Evolutionary conservation across 129 eudicot genomes (phyloP).

Genomic region (Flaveria brownii): DNA sequence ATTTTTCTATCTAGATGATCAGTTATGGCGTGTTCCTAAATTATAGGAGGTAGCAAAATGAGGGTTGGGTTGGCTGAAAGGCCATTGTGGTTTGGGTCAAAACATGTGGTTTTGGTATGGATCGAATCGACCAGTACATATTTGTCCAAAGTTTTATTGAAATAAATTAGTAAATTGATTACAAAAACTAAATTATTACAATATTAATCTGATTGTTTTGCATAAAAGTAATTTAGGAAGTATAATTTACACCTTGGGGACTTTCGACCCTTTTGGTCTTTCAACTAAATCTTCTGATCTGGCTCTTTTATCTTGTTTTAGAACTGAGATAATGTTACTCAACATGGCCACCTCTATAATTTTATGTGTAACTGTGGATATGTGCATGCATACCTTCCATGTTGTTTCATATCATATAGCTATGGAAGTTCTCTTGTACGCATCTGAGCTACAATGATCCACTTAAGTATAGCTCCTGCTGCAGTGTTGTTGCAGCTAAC

Average conservation of each 20-base stretch:
- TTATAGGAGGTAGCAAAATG: constrained; percentile 1
- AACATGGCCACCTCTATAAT: constrained; percentile 12
- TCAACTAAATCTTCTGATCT: constrained; percentile 1
- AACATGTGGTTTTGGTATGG: background rate
- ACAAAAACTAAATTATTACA: background rate
- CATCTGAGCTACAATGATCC: constrained; percentile 21
- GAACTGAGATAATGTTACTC: background rate
- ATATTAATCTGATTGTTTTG: background rate
- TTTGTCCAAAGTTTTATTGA: background rate
- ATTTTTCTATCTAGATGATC: constrained; percentile 14
- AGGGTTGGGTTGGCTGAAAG: background rate
- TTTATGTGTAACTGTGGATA: background rate
- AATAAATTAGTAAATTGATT: background rate
- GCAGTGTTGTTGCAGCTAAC: background rate
- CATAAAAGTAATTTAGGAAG: background rate
- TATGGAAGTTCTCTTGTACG: background rate
- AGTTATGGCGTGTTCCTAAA: background rate
- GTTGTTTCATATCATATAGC: constrained; percentile 4
- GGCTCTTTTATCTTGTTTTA: background rate
- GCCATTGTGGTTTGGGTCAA: background rate
- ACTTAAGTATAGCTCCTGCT: constrained; percentile 10
- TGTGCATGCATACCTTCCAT: constrained; percentile 8
- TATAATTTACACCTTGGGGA: background rate
- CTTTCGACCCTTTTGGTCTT: background rate
- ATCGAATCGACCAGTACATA: background rate